Evolutionary conservation across 1,284 basidiomycete species (phyloP).

Genomic region (Cryptococcus sp.): DNA sequence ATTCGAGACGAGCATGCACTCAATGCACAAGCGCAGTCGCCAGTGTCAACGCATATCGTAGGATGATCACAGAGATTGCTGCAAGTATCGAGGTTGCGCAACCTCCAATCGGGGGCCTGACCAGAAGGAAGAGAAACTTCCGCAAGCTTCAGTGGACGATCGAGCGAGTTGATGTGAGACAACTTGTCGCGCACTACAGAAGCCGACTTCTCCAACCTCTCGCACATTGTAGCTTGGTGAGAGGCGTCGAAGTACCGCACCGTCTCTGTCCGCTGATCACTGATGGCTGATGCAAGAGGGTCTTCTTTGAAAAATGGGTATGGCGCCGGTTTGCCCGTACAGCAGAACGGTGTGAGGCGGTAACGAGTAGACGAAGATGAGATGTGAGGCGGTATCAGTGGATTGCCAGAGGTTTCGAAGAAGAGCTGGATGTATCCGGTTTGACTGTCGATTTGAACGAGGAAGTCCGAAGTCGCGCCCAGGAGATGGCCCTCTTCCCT

Average conservation of each 20-base stretch:
- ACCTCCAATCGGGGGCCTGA: conserved; percentile 28
- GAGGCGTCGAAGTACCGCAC: conserved; percentile 25
- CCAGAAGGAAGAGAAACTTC: conserved; percentile 22
- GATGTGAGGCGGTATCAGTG: conserved; percentile 6
- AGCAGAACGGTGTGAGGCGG: conserved; percentile 37
- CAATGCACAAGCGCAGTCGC: conserved; percentile 37
- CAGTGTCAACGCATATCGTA: conserved; percentile 40
- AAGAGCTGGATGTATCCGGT: conserved; percentile 20
- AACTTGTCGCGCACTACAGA: conserved; percentile 16
- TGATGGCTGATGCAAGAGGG: conserved; percentile 30
- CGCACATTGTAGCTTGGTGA: conserved; percentile 23
- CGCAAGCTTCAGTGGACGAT: conserved; percentile 9
- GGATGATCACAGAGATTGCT: conserved; percentile 42
- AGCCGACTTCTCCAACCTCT: conserved; percentile 16
- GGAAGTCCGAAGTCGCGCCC: conserved; percentile 10
- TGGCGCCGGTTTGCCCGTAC: conserved; percentile 23
- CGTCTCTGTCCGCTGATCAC: conserved; percentile 18
- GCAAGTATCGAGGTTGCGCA: conserved; percentile 25
- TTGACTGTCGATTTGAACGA: conserved; percentile 11
- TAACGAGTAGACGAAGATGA: background rate
- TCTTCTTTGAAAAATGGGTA: conserved; percentile 42
- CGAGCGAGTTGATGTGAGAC: conserved; percentile 7
- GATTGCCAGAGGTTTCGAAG: conserved; percentile 5
- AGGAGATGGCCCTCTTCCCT: conserved; percentile 8
- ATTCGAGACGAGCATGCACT: conserved; percentile 21